Base-by-base conservation (phyloP, 352 stramenopile species). In the Pythium oligandrum region DNA sequence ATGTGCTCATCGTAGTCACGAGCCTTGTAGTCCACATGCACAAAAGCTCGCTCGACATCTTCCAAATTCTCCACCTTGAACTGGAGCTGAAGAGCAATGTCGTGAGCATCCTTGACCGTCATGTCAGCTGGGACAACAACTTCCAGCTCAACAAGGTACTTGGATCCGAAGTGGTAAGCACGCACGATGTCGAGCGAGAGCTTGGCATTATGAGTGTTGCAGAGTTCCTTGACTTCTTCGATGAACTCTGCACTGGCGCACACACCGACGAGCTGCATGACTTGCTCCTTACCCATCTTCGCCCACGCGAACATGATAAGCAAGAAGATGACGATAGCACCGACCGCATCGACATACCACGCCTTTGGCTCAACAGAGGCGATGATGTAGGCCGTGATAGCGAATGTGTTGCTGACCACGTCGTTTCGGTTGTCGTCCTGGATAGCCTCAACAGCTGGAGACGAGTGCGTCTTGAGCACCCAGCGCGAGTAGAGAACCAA, bases 341-440 rank as follows among this genome's bases (percentile, higher is more conserved):
- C 92, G n/a, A 84, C 67, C 2, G 90, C 77, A 74, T 98, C 94
- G 11, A 97, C 66, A 59, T 84, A 97, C 92, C 90, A 98, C 8
- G 76, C 50, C 9, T 73, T 53, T 0, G 51, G 90, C 56, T 69
- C 55, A 2, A 64, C 60, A 3, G 73, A 66, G 37, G 71, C 64
- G 48, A 85, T 64, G 37, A 75, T 69, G 56, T 78, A 90, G 3
- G 90, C 90, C 0, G 87, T 54, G 35, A 95, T 79, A 17, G 92
- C 92, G 3, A 97, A 86, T 39, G 71, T 79, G 61, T 98, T 98
- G 61, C 72, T 93, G 3, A 98, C 57, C 32, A 83, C 86, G 72
- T 98, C 94, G 69, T 98, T 98, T 64, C 85, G 88, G 68, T 98
- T 96, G 82, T 98, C 93, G 69, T 97, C 82, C 6, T 83, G 75